phyloP scores from a whole-genome alignment of 2,329 filamentous ascomycete species.

The Colletotrichum lini region DNA sequence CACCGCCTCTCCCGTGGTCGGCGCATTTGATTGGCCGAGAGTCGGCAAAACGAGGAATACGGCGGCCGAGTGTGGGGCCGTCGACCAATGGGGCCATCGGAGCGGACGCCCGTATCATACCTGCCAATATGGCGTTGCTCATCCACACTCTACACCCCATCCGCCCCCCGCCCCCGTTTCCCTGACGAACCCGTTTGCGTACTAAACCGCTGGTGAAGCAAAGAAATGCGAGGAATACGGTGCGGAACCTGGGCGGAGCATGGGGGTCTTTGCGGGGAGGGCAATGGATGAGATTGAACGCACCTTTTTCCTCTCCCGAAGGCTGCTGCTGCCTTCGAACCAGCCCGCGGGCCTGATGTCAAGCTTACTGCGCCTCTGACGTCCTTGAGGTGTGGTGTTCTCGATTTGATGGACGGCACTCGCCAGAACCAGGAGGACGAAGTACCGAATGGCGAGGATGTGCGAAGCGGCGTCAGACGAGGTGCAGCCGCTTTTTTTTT shows the following conservation, averaged over 20 bases:
- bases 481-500: not conserved
- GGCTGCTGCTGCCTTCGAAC: not conserved
- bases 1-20: not conserved
- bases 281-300: not conserved
- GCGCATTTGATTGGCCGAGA: conserved; percentile 2
- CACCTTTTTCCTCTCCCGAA: not conserved
- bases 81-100: conserved; percentile 11
- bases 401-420: not conserved
- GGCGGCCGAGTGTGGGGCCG: conserved; percentile 19
- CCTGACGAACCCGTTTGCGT: not conserved
- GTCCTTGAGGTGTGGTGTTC: not conserved
- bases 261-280: not conserved
- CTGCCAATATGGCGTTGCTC: not conserved
- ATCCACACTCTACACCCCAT: not conserved
- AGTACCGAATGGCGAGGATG: not conserved
- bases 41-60: conserved; percentile 16
- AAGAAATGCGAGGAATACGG: conserved; percentile 18
- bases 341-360: not conserved
- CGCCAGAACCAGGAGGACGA: not conserved
- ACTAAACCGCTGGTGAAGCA: not conserved
- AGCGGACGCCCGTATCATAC: not conserved
- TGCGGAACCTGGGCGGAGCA: not conserved
- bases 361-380: conserved; percentile 3
- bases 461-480: not conserved
- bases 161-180: not conserved